A percentile compares a stretch with the other conserved stretches of the same genome.
phyloP scores from a whole-genome alignment of 768 basidiomycete genomes.

The Hirschioporus abietinus region DNA sequence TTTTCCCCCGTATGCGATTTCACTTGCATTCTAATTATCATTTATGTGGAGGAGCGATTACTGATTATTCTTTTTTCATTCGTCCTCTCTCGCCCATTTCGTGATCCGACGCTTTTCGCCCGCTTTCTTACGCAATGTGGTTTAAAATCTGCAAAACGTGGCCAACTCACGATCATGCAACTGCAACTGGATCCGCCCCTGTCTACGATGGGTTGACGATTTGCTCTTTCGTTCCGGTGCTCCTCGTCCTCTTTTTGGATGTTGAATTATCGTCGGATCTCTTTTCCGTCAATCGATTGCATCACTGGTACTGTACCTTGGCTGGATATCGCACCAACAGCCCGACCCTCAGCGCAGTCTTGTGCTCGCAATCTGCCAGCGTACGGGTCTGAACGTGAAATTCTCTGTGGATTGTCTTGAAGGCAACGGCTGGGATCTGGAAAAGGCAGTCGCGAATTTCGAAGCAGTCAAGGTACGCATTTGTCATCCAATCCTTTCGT shows the following conservation, averaged over 20 bases:
- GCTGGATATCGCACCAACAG: constrained; percentile 30
- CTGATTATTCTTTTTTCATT: not conserved
- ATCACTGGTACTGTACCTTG: not conserved
- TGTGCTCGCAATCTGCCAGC: constrained; percentile 63
- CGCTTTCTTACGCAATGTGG: not conserved
- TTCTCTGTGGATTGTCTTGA: constrained; percentile 83
- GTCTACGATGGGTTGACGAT: constrained; percentile 10
- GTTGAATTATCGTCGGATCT: not conserved
- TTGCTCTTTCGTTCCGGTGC: constrained; percentile 15
- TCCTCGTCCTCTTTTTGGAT: constrained; percentile 6
- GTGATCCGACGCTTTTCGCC: not conserved
- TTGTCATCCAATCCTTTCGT: not conserved
- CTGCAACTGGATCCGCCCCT: constrained; percentile 1
- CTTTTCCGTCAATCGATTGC: not conserved
- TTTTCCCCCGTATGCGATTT: not conserved
- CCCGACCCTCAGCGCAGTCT: constrained; percentile 65
- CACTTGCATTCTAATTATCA: not conserved
- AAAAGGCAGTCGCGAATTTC: constrained; percentile 78
- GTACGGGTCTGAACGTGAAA: constrained; percentile 73
- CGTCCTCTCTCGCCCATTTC: not conserved
- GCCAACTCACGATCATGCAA: not conserved
- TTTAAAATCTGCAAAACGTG: not conserved
- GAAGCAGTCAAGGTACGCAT: constrained; percentile 75
- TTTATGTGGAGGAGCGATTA: not conserved
- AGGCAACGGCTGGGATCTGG: constrained; percentile 81